These are phyloP conservation scores for Cyathus striatus DNA, from an alignment of 768 basidiomycete genomes.

Conservation along the genomic window DNA sequence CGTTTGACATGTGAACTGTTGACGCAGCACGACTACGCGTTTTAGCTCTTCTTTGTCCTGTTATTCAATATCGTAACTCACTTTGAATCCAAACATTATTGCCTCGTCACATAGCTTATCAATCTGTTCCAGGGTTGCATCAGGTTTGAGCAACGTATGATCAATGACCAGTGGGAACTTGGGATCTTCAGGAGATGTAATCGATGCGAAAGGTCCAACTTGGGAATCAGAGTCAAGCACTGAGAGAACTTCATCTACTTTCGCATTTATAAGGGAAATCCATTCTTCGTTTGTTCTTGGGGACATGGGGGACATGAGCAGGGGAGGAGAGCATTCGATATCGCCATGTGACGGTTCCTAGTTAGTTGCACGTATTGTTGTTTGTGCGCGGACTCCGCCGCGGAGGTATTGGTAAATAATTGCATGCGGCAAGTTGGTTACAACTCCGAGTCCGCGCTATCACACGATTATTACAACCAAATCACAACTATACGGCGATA, in stretches of 20 bases:
- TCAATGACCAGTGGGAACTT: slow-evolving; percentile 36
- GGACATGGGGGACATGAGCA: not conserved
- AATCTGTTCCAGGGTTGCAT: slow-evolving; percentile 39
- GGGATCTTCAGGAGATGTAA: slow-evolving; percentile 18
- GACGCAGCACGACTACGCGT: slow-evolving; percentile 49
- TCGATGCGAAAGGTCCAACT: slow-evolving; percentile 14
- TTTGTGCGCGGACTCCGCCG: too few relatives aligned
- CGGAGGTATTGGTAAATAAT: too few relatives aligned
- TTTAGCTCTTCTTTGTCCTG: too few relatives aligned
- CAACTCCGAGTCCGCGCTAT: too few relatives aligned
- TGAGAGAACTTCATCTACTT: slow-evolving; percentile 2
- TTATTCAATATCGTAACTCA: too few relatives aligned
- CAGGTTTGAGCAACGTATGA: slow-evolving; percentile 46
- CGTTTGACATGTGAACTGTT: slow-evolving; percentile 39
- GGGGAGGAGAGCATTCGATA: too few relatives aligned
- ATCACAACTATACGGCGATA: too few relatives aligned
- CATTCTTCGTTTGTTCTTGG: slow-evolving; percentile 7
- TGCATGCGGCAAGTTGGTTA: too few relatives aligned
- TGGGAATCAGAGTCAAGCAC: not conserved
- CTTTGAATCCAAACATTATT: slow-evolving; percentile 43
- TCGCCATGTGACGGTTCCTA: too few relatives aligned
- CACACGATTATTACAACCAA: too few relatives aligned
- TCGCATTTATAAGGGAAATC: slow-evolving; percentile 4
- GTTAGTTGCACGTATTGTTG: too few relatives aligned
- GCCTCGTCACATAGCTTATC: slow-evolving; percentile 44